A percentile compares a stretch with the other conserved stretches of the same genome.
These are phyloP conservation scores for Colletotrichum falcatum DNA, from an alignment of 2,329 filamentous ascomycete genomes.

Conservation along the genomic window DNA sequence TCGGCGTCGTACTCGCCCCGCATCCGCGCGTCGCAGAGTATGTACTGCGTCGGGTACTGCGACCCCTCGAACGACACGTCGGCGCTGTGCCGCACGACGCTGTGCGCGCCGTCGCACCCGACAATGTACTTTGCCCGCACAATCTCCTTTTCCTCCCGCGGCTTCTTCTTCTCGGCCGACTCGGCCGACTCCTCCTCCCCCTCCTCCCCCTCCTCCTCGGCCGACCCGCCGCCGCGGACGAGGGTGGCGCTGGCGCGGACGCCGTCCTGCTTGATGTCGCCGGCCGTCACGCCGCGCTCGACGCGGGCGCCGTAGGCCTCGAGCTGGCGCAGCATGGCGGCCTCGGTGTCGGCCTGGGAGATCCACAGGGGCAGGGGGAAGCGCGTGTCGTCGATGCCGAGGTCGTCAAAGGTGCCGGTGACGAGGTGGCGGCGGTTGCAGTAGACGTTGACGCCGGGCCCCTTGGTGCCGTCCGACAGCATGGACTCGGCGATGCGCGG, in stretches of 20 bases:
- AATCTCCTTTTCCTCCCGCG: constrained; percentile 40
- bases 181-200: too few relatives aligned
- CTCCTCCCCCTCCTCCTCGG: background rate
- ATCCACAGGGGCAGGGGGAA: constrained; percentile 49
- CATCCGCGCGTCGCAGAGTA: constrained; percentile 56
- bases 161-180: background rate
- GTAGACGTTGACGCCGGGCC: constrained; percentile 54
- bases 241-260: constrained; percentile 47
- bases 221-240: constrained; percentile 24
- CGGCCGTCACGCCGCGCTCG: constrained; percentile 49
- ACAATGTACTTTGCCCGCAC: constrained; percentile 56
- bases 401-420: constrained; percentile 48
- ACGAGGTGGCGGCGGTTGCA: constrained; percentile 49
- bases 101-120: constrained; percentile 62
- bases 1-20: constrained; percentile 33
- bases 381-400: constrained; percentile 48
- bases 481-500: constrained; percentile 51
- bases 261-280: constrained; percentile 47
- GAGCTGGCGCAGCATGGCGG: constrained; percentile 48
- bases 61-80: constrained; percentile 55
- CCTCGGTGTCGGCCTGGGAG: constrained; percentile 52
- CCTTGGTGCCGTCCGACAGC: constrained; percentile 51
- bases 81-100: constrained; percentile 54
- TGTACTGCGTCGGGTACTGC: constrained; percentile 57
- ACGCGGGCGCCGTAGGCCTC: constrained; percentile 44